phyloP scores from a whole-genome alignment of 495 filamentous ascomycete genomes.

The Oidiodendron maius region DNA sequence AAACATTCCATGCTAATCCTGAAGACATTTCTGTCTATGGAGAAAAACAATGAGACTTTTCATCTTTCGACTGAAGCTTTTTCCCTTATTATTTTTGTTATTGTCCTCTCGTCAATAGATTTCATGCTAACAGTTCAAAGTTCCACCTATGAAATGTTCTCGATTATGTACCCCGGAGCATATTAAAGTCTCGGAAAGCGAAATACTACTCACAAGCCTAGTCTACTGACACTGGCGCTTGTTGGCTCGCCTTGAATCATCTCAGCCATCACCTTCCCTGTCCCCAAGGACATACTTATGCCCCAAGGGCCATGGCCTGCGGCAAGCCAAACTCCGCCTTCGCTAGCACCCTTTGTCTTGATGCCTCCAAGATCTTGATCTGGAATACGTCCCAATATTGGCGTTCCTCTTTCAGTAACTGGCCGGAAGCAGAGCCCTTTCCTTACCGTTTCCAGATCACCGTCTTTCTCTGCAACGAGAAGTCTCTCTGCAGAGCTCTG shows the following conservation, averaged over 20 bases:
- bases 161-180: too few species aligned
- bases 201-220: conserved; percentile 35
- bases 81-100: neutral
- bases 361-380: conserved; percentile 47
- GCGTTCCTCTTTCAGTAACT: conserved; percentile 53
- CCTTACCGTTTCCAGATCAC: conserved; percentile 57
- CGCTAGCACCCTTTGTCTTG: conserved; percentile 32
- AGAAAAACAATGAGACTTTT: conserved; percentile 25
- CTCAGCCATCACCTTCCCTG: conserved; percentile 60
- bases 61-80: conserved; percentile 30
- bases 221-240: conserved; percentile 42
- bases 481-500: conserved; percentile 48
- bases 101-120: neutral
- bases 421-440: conserved; percentile 71
- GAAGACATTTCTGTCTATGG: conserved; percentile 19
- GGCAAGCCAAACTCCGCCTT: conserved; percentile 65
- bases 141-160: too few species aligned
- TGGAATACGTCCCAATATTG: conserved; percentile 51
- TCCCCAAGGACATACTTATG: conserved; percentile 55
- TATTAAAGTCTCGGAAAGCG: too few species aligned
- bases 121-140: neutral
- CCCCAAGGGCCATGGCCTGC: conserved; percentile 75
- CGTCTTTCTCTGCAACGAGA: conserved; percentile 38
- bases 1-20: conserved; percentile 30
- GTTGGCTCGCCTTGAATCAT: conserved; percentile 47